A percentile compares a stretch with the other conserved stretches of the same genome.
Conservation (phyloP, 805 yeast species). For the Maudiozyma pseudohumilis region DNA sequence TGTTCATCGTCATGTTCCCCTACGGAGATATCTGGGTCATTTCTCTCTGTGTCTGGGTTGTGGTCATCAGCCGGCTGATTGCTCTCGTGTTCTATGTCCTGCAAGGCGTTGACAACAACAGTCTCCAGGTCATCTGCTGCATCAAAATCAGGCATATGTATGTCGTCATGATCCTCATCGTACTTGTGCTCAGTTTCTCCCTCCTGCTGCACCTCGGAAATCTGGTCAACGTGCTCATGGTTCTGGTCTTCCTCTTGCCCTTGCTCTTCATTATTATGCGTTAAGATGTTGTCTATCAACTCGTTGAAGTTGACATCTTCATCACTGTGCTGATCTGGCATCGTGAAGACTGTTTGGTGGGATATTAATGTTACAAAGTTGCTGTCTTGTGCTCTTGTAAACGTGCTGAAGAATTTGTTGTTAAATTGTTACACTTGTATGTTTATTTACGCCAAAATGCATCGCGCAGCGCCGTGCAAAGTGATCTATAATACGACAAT, state of each 20-base stretch:
- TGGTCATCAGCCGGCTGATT: neutral
- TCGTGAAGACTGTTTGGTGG: neutral
- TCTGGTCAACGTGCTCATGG: neutral
- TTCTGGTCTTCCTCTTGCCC: neutral
- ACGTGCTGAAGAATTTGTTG: too few relatives aligned
- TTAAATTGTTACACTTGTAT: too few relatives aligned
- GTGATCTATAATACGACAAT: too few relatives aligned
- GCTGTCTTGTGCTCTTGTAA: too few relatives aligned
- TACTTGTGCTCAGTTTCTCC: neutral
- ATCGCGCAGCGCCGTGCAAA: too few relatives aligned
- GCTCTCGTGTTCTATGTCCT: slow-evolving; percentile 15
- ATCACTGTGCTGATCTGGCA: slow-evolving; percentile 17
- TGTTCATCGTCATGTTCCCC: slow-evolving; percentile 11
- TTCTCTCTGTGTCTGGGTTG: neutral
- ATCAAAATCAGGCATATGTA: slow-evolving; percentile 18
- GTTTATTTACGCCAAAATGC: too few relatives aligned
- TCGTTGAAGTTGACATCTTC: slow-evolving; percentile 23
- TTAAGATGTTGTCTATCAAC: slow-evolving; percentile 26
- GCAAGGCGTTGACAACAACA: slow-evolving; percentile 34
- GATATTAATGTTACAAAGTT: too few relatives aligned
- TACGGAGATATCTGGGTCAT: neutral
- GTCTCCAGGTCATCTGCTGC: slow-evolving; percentile 30
- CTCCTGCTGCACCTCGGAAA: neutral
- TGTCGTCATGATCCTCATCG: slow-evolving; percentile 6
- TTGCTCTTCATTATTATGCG: slow-evolving; percentile 4